phyloP scores from a whole-genome alignment of 805 yeast genomes.

The Wickerhamomyces alni region DNA sequence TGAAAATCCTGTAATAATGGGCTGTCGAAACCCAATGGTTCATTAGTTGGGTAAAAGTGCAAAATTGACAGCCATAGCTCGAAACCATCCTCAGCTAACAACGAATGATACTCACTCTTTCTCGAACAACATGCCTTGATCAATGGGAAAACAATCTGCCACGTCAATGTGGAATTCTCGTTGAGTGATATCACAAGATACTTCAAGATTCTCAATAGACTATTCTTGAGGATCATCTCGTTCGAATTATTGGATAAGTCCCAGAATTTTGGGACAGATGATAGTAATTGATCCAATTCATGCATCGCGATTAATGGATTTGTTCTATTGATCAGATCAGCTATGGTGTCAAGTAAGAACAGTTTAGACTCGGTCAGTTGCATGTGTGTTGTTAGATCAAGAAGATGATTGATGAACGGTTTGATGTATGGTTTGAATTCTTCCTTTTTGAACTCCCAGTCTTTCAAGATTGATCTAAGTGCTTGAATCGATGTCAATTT shows the following conservation, averaged over 20 bases:
- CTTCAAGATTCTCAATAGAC: conserved; percentile 49
- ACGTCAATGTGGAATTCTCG: conserved; percentile 41
- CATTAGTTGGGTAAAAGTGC: conserved; percentile 46
- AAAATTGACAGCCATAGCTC: conserved; percentile 75
- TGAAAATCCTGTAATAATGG: conserved; percentile 15
- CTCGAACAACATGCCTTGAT: conserved; percentile 58
- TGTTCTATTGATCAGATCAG: conserved; percentile 57
- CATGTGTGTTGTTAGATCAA: conserved; percentile 41
- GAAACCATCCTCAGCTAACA: conserved; percentile 79
- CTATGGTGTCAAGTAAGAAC: conserved; percentile 62
- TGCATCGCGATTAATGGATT: conserved; percentile 53
- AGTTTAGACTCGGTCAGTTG: conserved; percentile 69
- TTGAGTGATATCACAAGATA: conserved; percentile 53
- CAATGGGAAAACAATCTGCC: conserved; percentile 58
- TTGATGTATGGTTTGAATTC: conserved; percentile 63
- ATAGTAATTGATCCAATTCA: conserved; percentile 44
- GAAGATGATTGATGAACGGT: conserved; percentile 45
- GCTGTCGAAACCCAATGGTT: conserved; percentile 8
- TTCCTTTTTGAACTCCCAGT: conserved; percentile 75
- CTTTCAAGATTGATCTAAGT: conserved; percentile 64
- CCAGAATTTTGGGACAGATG: conserved; percentile 74
- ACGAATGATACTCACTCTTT: conserved; percentile 43
- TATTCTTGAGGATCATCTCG: conserved; percentile 43
- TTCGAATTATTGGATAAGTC: conserved; percentile 41
- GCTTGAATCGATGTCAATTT: conserved; percentile 68